Base-by-base conservation (phyloP, 192 early-diverging fungal genomes). In the Podila minutissima region DNA sequence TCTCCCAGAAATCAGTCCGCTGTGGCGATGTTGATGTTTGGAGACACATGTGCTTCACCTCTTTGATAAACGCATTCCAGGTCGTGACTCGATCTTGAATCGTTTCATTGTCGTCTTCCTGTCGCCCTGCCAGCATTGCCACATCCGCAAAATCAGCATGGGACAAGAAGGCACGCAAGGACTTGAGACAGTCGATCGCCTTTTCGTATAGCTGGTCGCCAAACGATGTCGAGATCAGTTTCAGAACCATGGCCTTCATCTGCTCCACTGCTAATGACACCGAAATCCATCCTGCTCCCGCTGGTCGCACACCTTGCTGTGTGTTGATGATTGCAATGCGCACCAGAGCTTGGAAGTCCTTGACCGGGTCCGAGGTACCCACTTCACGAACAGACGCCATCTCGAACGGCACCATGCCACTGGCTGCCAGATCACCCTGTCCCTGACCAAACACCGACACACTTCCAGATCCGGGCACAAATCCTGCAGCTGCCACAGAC, bases 271-370 rank as follows among this genome's bases (percentile, higher is more conserved):
- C 88, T 89, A 74, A 57, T 3, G 59, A 64, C n/a, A 83, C 66
- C 17, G 66, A 65, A 48, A 82, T 65, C 29, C 65, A 65, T 19
- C 58, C 48, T 26, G 60, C 87, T 79, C 90, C 92, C 41, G 64
- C 82, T 22, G 81, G 59, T n/a, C 89, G 85, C 11, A 89, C 69
- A 71, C 90, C 90, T 31, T 86, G 83, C 24, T 88, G 75, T 26
- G 73, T 74, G 31, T 90, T 79, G 22, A 78, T 78, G 2, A 51
- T 78, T 11, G 75, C 75, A 62, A 78, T 71, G 13, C 59, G 69
- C 31, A 91, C 57, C 87, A 93, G 90, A n/a, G 84, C 84, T 26
- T 84, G 71, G 62, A 92, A 93, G 71, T 92, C 90, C 11, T 57
- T 61, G 20, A 92, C 84, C 12, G 92, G 92, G 64, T 91, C 84